Percentiles rank a stretch among this genome's conserved stretches.
These are phyloP conservation scores for Didymosphaeria variabile DNA, from an alignment of 2,329 filamentous ascomycete genomes.

Conservation along the genomic window DNA sequence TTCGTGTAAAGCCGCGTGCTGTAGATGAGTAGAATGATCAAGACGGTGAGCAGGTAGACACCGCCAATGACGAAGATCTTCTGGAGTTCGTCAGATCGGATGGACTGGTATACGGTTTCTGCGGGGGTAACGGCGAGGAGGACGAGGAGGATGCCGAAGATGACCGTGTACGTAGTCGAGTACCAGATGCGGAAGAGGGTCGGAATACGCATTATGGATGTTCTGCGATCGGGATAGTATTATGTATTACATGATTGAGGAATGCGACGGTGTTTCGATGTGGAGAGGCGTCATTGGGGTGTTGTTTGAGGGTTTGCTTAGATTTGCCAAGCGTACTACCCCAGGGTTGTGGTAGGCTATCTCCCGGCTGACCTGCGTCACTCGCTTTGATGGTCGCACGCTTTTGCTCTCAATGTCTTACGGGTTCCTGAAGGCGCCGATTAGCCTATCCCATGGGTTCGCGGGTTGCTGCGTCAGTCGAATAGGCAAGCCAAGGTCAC, in stretches of 20 bases:
- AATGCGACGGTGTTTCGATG: constrained; percentile 12
- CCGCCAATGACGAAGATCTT: constrained; percentile 85
- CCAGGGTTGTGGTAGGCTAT: background rate
- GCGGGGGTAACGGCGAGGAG: constrained; percentile 82
- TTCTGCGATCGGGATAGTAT: constrained; percentile 8
- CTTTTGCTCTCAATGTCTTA: background rate
- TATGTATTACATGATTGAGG: constrained; percentile 17
- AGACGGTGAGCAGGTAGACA: constrained; percentile 75
- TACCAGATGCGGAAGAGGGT: constrained; percentile 80
- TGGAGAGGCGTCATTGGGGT: constrained; percentile 1
- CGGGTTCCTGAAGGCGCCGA: too few species aligned
- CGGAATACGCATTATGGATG: constrained; percentile 57
- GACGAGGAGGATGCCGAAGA: constrained; percentile 76
- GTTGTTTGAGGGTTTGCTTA: constrained; percentile 4
- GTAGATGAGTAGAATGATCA: constrained; percentile 80
- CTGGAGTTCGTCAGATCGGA: constrained; percentile 71
- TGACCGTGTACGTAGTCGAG: constrained; percentile 76
- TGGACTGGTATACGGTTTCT: constrained; percentile 80
- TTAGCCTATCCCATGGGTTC: too few species aligned
- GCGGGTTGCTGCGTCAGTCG: too few species aligned
- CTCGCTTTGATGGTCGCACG: background rate
- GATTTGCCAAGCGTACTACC: constrained; percentile 8
- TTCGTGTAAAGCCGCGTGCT: constrained; percentile 86
- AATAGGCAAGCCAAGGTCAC: too few species aligned
- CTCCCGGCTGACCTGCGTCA: constrained; percentile 8